phyloP scores from a whole-genome alignment of 2,329 filamentous ascomycete genomes.

The Uncinocarpus reesii region DNA sequence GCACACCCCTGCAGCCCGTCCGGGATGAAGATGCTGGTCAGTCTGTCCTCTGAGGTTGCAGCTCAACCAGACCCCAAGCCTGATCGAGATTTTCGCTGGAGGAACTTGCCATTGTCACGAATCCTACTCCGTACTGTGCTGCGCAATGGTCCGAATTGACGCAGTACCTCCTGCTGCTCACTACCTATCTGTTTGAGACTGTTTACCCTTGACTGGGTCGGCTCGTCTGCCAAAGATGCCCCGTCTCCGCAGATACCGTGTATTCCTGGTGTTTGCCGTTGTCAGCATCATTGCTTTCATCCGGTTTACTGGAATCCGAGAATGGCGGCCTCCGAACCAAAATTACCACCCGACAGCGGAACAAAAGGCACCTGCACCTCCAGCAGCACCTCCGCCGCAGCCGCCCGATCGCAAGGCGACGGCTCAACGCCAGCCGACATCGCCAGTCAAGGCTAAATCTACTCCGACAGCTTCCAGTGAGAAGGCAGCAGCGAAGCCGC shows the following conservation, averaged over 20 bases:
- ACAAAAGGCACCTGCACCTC: slow-evolving; percentile 8
- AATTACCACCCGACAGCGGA: slow-evolving; percentile 11
- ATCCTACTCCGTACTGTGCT: background rate
- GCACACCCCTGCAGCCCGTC: too few relatives aligned
- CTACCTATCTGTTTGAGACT: background rate
- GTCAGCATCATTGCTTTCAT: slow-evolving; percentile 39
- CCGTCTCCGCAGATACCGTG: slow-evolving; percentile 40
- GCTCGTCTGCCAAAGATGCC: slow-evolving; percentile 32
- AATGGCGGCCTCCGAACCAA: slow-evolving; percentile 23
- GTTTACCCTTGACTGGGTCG: too few relatives aligned
- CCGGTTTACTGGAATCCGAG: slow-evolving; percentile 41
- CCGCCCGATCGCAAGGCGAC: background rate
- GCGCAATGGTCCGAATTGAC: slow-evolving; percentile 9
- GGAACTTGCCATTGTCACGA: too few relatives aligned
- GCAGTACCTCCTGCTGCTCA: background rate
- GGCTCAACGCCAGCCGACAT: background rate
- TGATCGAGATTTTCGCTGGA: too few relatives aligned
- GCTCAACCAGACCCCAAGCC: too few relatives aligned
- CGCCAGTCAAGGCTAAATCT: background rate
- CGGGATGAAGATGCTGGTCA: too few relatives aligned
- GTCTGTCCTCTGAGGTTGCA: too few relatives aligned
- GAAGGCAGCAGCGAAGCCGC: background rate
- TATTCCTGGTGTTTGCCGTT: slow-evolving; percentile 38
- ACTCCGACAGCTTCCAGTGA: background rate
- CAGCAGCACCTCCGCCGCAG: slow-evolving; percentile 5